Evolutionary conservation across 1,284 basidiomycete genomes (phyloP).

Genomic region (Dichomitus squalens): DNA sequence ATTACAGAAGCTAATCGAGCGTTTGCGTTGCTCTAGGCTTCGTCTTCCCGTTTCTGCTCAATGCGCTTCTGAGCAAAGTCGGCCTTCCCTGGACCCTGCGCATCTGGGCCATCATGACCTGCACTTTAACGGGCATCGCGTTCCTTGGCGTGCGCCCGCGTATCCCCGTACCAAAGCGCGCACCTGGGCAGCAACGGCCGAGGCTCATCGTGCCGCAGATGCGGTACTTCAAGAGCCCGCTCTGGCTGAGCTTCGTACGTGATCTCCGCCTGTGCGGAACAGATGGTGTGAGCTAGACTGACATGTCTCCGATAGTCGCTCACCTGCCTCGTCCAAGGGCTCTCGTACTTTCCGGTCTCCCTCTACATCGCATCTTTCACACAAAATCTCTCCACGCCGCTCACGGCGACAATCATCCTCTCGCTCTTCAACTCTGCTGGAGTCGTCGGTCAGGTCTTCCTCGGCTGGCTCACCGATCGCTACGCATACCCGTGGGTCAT

Average conservation of each 20-base stretch:
- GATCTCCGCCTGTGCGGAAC: neutral
- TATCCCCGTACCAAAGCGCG: constrained; percentile 25
- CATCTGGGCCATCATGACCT: constrained; percentile 26
- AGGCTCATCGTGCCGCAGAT: constrained; percentile 27
- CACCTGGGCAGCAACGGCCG: constrained; percentile 20
- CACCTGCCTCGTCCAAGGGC: constrained; percentile 29
- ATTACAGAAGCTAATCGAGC: neutral
- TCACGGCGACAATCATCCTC: constrained; percentile 30
- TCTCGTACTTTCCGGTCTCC: constrained; percentile 34
- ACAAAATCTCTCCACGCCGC: constrained; percentile 27
- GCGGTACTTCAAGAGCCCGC: constrained; percentile 28
- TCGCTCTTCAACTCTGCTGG: constrained; percentile 32
- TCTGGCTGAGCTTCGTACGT: constrained; percentile 31
- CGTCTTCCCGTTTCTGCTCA: constrained; percentile 31
- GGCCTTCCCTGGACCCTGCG: constrained; percentile 33
- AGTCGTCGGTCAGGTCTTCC: constrained; percentile 29
- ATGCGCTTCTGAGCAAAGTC: constrained; percentile 26
- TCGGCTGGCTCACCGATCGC: constrained; percentile 31
- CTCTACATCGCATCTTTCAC: constrained; percentile 33
- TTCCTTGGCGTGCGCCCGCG: constrained; percentile 29
- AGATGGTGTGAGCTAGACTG: neutral
- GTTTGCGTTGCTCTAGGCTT: constrained; percentile 21
- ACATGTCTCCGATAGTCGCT: constrained; percentile 13
- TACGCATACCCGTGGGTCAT: constrained; percentile 33
- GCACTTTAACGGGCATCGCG: constrained; percentile 25